Evolutionary conservation across 306 rosid species (phyloP).

Genomic region (Cucurbita maxima): DNA sequence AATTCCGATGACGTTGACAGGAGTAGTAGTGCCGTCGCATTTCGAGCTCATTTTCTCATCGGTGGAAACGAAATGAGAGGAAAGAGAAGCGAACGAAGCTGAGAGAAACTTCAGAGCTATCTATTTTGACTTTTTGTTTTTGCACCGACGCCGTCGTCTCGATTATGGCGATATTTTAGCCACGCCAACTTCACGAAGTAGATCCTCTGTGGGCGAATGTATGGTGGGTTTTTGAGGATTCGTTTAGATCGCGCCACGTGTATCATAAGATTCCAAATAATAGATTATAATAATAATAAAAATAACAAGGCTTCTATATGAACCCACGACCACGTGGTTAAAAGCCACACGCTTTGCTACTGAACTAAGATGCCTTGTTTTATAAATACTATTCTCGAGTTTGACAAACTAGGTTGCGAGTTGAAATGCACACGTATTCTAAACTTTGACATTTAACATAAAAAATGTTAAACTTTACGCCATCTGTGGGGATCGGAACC

Average conservation of each 20-base stretch:
- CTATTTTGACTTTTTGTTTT: neutral
- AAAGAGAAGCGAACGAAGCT: neutral
- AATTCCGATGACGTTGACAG: constrained; percentile 15
- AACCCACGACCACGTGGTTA: no score
- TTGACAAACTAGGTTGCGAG: no score
- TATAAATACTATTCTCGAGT: no score
- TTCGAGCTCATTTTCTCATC: constrained; percentile 34
- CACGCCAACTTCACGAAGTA: neutral
- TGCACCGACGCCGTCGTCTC: neutral
- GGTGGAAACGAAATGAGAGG: neutral
- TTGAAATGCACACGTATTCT: no score
- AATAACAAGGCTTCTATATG: neutral
- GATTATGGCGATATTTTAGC: neutral
- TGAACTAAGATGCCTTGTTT: no score
- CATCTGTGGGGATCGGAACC: no score
- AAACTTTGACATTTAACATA: no score
- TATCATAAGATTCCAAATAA: neutral
- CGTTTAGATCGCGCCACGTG: neutral
- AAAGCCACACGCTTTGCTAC: no score
- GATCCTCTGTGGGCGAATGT: neutral
- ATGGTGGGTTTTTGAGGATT: neutral
- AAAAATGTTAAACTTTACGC: no score
- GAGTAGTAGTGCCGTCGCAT: constrained; percentile 15
- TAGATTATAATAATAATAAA: no score
- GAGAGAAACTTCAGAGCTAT: neutral